phyloP scores from a whole-genome alignment of 208 protist genomes.

The Leishmania lainsoni region DNA sequence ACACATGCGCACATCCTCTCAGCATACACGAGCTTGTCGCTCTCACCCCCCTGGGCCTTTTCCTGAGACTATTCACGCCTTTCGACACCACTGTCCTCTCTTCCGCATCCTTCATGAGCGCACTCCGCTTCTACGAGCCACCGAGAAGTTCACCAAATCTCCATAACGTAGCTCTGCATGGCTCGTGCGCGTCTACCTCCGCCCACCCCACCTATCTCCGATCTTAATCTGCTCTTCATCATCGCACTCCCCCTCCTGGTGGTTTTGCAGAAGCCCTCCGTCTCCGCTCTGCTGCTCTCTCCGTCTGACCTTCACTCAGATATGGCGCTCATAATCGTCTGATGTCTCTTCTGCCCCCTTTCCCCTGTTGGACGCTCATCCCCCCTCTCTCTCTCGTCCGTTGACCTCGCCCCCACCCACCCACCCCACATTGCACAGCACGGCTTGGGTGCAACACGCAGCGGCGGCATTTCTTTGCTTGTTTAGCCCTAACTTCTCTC shows the following conservation, averaged over 20 bases:
- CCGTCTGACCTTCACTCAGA: not conserved
- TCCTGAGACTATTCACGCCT: too few relatives aligned
- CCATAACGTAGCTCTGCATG: not conserved
- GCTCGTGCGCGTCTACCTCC: not conserved
- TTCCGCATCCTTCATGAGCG: too few relatives aligned
- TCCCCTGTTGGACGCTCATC: too few relatives aligned
- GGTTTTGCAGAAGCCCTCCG: too few relatives aligned
- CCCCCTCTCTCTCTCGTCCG: not conserved
- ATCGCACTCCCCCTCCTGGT: not conserved
- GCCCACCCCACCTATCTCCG: too few relatives aligned
- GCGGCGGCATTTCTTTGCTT: not conserved
- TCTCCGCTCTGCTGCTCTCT: not conserved
- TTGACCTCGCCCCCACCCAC: not conserved
- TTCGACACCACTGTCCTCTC: too few relatives aligned
- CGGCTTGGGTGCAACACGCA: not conserved
- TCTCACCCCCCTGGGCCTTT: too few relatives aligned
- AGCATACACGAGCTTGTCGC: too few relatives aligned
- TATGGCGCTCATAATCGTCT: too few relatives aligned
- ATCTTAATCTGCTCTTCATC: not conserved
- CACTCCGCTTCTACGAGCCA: not conserved
- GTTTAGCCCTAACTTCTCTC: not conserved
- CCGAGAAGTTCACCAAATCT: not conserved
- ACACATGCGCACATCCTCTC: too few relatives aligned
- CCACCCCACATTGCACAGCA: not conserved
- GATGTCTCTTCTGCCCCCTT: too few relatives aligned